Percentiles rank a stretch among this genome's conserved stretches.
Conservation (phyloP, 1,284 basidiomycete genomes). For the Irpex lacteus region DNA sequence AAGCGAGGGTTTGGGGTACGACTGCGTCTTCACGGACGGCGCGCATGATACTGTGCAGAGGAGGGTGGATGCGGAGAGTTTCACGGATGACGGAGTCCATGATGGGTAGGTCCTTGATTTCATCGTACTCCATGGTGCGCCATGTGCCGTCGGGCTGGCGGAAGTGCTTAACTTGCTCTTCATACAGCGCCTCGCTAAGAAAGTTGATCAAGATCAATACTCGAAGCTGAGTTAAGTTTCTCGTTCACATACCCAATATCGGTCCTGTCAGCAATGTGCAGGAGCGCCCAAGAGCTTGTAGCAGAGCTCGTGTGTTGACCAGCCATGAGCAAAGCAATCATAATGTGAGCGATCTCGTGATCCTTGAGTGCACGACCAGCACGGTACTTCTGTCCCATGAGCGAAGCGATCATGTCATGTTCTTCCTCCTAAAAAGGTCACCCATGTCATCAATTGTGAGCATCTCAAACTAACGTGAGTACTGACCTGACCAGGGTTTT, state of each 20-base stretch:
- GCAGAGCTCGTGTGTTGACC: conserved; percentile 98
- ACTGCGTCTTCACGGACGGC: conserved; percentile 84
- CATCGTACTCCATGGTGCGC: conserved; percentile 84
- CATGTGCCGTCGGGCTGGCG: conserved; percentile 79
- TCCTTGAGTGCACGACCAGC: conserved; percentile 79
- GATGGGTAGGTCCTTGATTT: conserved; percentile 79
- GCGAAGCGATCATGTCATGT: conserved; percentile 91
- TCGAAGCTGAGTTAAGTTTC: too few relatives aligned
- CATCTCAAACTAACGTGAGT: background rate
- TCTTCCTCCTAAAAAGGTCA: conserved; percentile 49
- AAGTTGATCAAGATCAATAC: background rate
- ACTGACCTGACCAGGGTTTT: conserved; percentile 43
- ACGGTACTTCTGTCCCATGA: conserved; percentile 86
- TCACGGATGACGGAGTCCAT: conserved; percentile 92
- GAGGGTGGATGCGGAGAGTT: conserved; percentile 89
- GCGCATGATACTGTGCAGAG: conserved; percentile 91
- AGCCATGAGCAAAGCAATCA: conserved; percentile 96
- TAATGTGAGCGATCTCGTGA: conserved; percentile 94
- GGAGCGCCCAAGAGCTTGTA: conserved; percentile 88
- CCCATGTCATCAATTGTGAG: conserved; percentile 1
- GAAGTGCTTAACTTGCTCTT: conserved; percentile 88
- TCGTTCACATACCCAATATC: conserved; percentile 69
- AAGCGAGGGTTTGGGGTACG: conserved; percentile 78
- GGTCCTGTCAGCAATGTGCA: conserved; percentile 83
- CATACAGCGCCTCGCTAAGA: conserved; percentile 71